Evolutionary conservation across 176 grass and related monocot species (phyloP).

Genomic region (Elaeis guineensis): DNA sequence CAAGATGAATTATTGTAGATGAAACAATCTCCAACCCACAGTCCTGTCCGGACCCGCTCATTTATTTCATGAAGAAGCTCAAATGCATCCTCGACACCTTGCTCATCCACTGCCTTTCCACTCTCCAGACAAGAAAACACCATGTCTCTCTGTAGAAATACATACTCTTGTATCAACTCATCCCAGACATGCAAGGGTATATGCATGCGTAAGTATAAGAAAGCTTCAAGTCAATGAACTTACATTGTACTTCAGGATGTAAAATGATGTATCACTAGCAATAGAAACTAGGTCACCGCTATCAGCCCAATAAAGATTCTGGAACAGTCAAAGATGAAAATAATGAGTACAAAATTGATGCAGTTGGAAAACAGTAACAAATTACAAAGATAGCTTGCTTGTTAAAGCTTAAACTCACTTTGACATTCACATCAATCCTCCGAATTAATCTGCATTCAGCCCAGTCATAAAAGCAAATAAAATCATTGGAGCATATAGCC

Average conservation of each 20-base stretch:
- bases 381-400: background rate
- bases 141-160: slow-evolving; percentile 38
- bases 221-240: slow-evolving; percentile 4
- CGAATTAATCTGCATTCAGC: slow-evolving; percentile 85
- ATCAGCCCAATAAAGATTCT: slow-evolving; percentile 98
- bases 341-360: background rate
- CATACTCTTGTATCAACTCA: background rate
- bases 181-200: too few species aligned
- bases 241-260: slow-evolving; percentile 97
- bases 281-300: slow-evolving; percentile 91
- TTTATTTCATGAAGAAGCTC: slow-evolving; percentile 65
- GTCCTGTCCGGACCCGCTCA: slow-evolving; percentile 27
- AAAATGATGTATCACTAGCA: slow-evolving; percentile 95
- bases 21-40: slow-evolving; percentile 67
- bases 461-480: slow-evolving; percentile 99
- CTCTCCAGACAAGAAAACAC: slow-evolving; percentile 54
- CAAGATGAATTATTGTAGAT: slow-evolving; percentile 67
- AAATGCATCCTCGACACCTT: slow-evolving; percentile 71
- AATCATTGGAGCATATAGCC: slow-evolving; percentile 95
- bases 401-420: slow-evolving; percentile 33
- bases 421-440: slow-evolving; percentile 91
- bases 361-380: background rate
- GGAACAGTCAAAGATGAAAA: slow-evolving; percentile 16
- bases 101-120: slow-evolving; percentile 37
- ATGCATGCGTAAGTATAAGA: background rate